phyloP scores from a whole-genome alignment of 768 basidiomycete species.

The Boletus coccyginus region DNA sequence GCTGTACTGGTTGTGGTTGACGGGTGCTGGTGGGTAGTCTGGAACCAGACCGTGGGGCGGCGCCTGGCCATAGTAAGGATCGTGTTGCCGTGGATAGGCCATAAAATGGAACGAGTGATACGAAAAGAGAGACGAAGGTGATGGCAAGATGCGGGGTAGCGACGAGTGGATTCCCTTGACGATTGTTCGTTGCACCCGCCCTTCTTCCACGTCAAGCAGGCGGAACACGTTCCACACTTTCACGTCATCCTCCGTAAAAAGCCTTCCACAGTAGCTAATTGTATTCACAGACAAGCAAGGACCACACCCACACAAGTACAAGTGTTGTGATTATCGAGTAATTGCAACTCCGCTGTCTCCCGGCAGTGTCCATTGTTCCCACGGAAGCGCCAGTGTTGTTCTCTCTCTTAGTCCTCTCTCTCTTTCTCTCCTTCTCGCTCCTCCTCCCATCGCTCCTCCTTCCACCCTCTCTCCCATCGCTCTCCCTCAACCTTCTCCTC shows the following conservation, averaged over 20 bases:
- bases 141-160: neutral
- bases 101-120: conserved; percentile 29
- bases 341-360: conserved; percentile 46
- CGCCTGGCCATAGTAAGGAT: conserved; percentile 43
- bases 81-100: conserved; percentile 53
- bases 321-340: conserved; percentile 8
- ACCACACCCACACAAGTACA: neutral
- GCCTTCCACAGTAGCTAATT: neutral
- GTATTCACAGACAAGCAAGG: neutral
- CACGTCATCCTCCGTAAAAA: too few species aligned
- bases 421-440: conserved; percentile 30
- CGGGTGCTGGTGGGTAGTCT: conserved; percentile 36
- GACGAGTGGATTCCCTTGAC: conserved; percentile 10
- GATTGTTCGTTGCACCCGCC: neutral
- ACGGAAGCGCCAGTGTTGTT: conserved; percentile 45
- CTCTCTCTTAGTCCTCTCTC: conserved; percentile 34
- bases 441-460: conserved; percentile 25
- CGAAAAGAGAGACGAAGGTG: neutral
- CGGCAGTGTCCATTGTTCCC: conserved; percentile 28
- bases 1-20: conserved; percentile 39
- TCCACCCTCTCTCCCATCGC: conserved; percentile 15
- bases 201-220: neutral
- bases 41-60: conserved; percentile 32
- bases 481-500: conserved; percentile 8
- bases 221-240: neutral